phyloP scores from a whole-genome alignment of 2,329 filamentous ascomycete species.

The Epichloe uncinata region DNA sequence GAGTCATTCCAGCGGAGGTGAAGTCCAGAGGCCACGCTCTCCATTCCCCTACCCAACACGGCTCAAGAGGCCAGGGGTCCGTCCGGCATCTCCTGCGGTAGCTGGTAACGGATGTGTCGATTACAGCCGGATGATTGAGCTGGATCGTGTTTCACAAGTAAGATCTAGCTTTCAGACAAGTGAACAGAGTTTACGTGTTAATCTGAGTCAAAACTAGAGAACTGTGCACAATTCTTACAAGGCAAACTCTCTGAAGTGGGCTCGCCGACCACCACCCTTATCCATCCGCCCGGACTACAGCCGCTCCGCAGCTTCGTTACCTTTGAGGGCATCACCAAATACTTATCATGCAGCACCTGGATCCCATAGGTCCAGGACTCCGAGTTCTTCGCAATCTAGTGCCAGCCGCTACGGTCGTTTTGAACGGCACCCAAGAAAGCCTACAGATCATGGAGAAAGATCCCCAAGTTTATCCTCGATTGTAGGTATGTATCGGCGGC shows the following conservation, averaged over 20 bases:
- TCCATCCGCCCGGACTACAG: conserved; percentile 27
- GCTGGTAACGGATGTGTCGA: conserved; percentile 34
- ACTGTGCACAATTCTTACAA: conserved; percentile 30
- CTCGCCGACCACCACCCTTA: conserved; percentile 24
- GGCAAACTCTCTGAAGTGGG: conserved; percentile 21
- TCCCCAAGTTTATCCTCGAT: conserved; percentile 37
- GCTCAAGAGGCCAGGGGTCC: conserved; percentile 38
- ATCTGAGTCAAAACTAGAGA: conserved; percentile 22
- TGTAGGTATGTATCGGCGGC: conserved; percentile 32
- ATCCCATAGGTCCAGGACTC: conserved; percentile 20
- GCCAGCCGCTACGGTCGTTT: conserved; percentile 13
- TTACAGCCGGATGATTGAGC: conserved; percentile 36
- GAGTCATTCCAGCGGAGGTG: conserved; percentile 28
- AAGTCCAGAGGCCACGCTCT: conserved; percentile 40
- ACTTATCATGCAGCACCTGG: conserved; percentile 11
- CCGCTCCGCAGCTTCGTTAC: conserved; percentile 27
- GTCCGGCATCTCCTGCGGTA: conserved; percentile 35
- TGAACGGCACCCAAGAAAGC: conserved; percentile 21
- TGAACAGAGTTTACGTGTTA: neutral
- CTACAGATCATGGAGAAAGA: conserved; percentile 25
- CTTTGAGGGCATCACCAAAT: conserved; percentile 16
- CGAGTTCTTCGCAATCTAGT: conserved; percentile 19
- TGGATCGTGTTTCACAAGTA: conserved; percentile 34
- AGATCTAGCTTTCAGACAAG: conserved; percentile 9
- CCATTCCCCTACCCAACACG: conserved; percentile 46